Evolutionary conservation across 176 grass and related monocot species (phyloP).

Genomic region (Carex littledalei): DNA sequence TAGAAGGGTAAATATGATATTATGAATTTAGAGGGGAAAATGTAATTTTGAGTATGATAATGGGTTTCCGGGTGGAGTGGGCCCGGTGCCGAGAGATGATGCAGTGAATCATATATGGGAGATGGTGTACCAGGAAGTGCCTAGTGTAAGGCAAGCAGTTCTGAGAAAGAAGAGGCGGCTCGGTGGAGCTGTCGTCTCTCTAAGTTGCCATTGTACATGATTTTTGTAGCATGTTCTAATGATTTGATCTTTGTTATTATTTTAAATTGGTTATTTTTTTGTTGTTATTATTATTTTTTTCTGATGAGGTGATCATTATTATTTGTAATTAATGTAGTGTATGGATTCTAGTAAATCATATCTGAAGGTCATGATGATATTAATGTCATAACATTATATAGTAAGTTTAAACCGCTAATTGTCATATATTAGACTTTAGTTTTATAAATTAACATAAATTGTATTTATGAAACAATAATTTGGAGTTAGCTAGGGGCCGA

Average conservation of each 20-base stretch:
- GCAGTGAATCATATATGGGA: slow-evolving; percentile 80
- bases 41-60: slow-evolving; percentile 54
- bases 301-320: not conserved
- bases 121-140: slow-evolving; percentile 65
- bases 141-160: slow-evolving; percentile 47
- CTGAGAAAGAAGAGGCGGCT: slow-evolving; percentile 52
- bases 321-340: not conserved
- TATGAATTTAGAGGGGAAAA: too few relatives aligned
- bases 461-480: too few relatives aligned
- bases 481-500: too few relatives aligned
- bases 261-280: not conserved
- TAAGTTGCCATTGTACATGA: slow-evolving; percentile 85
- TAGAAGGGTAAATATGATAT: too few relatives aligned
- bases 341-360: not conserved
- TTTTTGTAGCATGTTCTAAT: not conserved
- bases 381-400: not conserved
- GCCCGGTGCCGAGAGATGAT: slow-evolving; percentile 17
- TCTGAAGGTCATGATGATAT: not conserved
- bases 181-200: slow-evolving; percentile 34
- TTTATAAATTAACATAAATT: too few relatives aligned
- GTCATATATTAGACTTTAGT: too few relatives aligned
- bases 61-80: slow-evolving; percentile 21
- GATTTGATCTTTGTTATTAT: not conserved
- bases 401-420: not conserved
- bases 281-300: not conserved